These are phyloP conservation scores for Crithidia sp. DNA, from an alignment of 208 protist genomes.

Conservation along the genomic window DNA sequence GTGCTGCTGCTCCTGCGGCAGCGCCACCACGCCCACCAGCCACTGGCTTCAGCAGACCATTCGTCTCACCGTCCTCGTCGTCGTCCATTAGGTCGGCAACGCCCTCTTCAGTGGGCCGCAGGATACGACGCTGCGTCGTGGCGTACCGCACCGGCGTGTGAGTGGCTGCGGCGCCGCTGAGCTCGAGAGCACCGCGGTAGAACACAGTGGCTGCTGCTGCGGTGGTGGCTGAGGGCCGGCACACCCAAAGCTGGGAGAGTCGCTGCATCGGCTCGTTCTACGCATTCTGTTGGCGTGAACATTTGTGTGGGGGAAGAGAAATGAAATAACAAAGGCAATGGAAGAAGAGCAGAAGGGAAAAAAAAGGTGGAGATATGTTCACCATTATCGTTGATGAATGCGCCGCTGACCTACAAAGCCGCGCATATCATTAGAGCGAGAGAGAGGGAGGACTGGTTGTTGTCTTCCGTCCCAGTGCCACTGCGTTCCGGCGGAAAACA, in stretches of 20 bases:
- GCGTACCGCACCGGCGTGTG: conserved; percentile 12
- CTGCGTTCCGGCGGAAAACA: too few relatives aligned
- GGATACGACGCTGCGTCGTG: conserved; percentile 23
- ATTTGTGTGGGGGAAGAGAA: background rate
- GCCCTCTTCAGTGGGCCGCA: conserved; percentile 29
- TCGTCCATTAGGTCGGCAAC: conserved; percentile 32
- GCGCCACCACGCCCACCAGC: background rate
- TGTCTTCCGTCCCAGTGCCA: too few relatives aligned
- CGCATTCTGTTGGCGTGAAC: background rate
- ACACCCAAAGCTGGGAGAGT: background rate
- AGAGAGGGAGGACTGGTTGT: too few relatives aligned
- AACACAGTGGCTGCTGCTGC: background rate
- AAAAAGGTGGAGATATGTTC: background rate
- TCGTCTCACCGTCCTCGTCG: background rate
- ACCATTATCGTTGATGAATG: background rate
- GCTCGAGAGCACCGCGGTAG: background rate
- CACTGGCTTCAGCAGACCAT: too few relatives aligned
- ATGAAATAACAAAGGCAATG: background rate
- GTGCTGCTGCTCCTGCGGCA: background rate
- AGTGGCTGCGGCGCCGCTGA: background rate
- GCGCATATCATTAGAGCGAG: too few relatives aligned
- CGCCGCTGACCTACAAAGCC: too few relatives aligned
- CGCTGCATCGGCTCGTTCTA: conserved; percentile 4
- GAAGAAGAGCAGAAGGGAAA: background rate
- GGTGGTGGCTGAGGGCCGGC: background rate